phyloP scores from a whole-genome alignment of 345 rosid species.

The Lepidium sativum region DNA sequence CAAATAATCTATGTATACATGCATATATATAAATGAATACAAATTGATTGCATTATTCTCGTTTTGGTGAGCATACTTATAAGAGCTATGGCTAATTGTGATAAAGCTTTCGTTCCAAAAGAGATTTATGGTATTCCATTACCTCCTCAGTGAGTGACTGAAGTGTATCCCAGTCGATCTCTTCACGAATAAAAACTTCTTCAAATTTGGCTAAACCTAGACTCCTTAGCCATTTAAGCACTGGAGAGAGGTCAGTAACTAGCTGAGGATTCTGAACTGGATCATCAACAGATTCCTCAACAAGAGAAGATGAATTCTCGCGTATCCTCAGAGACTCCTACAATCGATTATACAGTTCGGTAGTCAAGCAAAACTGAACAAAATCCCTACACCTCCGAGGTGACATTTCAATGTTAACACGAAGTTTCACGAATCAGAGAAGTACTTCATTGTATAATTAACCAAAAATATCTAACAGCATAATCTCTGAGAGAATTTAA shows the following conservation, averaged over 20 bases:
- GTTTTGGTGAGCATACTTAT: not conserved
- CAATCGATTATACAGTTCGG: not conserved
- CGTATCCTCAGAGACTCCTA: slow-evolving; percentile 33
- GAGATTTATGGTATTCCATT: not conserved
- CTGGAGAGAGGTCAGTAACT: slow-evolving; percentile 52
- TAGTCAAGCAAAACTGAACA: not conserved
- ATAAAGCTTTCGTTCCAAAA: not conserved
- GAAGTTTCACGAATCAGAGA: not conserved
- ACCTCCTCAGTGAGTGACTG: slow-evolving; percentile 87
- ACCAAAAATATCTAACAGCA: not conserved
- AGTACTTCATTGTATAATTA: not conserved
- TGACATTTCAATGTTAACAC: not conserved
- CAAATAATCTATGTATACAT: not conserved
- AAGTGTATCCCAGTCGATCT: slow-evolving; percentile 84
- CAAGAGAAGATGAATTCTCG: slow-evolving; percentile 4
- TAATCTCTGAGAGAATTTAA: not conserved
- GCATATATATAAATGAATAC: not conserved
- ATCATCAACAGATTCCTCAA: slow-evolving; percentile 27
- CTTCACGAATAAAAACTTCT: slow-evolving; percentile 63
- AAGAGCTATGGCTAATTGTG: not conserved
- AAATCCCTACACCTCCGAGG: not conserved
- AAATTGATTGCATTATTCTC: not conserved
- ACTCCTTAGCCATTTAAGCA: slow-evolving; percentile 50
- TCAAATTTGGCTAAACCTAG: slow-evolving; percentile 63
- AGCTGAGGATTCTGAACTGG: slow-evolving; percentile 31